A percentile compares a stretch with the other conserved stretches of the same genome.
These are phyloP conservation scores for Xanthoconium stramineum DNA, from an alignment of 768 basidiomycete genomes.

Conservation along the genomic window DNA sequence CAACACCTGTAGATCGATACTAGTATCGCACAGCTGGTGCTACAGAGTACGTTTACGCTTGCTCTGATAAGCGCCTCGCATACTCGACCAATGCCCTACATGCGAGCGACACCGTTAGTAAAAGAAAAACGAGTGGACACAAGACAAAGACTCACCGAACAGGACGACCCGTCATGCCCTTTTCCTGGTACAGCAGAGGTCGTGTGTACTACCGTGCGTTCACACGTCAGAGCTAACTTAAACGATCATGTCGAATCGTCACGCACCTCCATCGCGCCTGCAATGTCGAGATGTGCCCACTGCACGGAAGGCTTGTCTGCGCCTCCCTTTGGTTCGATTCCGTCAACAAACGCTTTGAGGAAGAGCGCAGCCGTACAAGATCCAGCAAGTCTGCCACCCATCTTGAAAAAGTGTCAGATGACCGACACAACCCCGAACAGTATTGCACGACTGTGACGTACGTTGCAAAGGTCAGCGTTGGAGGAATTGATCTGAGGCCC, in stretches of 20 bases:
- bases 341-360: slow-evolving; percentile 79
- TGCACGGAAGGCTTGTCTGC: slow-evolving; percentile 50
- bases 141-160: slow-evolving; percentile 53
- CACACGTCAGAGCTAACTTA: not conserved
- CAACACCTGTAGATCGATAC: not conserved
- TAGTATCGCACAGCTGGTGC: not conserved
- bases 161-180: slow-evolving; percentile 78
- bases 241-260: slow-evolving; percentile 6
- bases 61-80: slow-evolving; percentile 24
- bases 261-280: slow-evolving; percentile 68
- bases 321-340: slow-evolving; percentile 61
- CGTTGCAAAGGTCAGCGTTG: slow-evolving; percentile 80
- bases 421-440: not conserved
- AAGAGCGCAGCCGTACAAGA: slow-evolving; percentile 83
- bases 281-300: slow-evolving; percentile 91
- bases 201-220: slow-evolving; percentile 41
- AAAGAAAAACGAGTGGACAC: not conserved
- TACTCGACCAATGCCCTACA: slow-evolving; percentile 34
- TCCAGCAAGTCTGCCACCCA: slow-evolving; percentile 70
- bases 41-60: slow-evolving; percentile 7
- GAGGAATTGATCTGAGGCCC: slow-evolving; percentile 71
- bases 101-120: too few relatives aligned
- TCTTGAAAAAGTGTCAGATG: slow-evolving; percentile 37
- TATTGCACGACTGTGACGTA: not conserved
- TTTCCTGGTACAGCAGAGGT: slow-evolving; percentile 59